Evolutionary conservation across 108 stramenopile genomes (phyloP), one percentile per base, ranked within the genome.

Genomic region (Asterionellopsis glacialis): DNA sequence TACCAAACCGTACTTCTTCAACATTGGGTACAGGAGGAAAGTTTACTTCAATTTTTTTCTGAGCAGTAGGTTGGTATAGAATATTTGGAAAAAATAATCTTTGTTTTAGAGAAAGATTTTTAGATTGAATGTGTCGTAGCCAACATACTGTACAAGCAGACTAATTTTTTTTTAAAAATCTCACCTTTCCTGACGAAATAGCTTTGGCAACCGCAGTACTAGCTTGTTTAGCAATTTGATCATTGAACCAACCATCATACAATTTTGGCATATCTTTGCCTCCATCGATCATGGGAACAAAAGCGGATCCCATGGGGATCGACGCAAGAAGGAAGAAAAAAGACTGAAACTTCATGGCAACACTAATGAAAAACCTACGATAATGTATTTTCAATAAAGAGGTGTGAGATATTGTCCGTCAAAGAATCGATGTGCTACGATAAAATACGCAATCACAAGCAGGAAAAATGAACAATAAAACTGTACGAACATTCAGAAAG

Each of bases 1-100:
- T 93, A 19, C 87, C 85, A 68, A 85, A 85, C 57, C 72, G n/a
- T 7, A 79, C 88, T 66, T 89, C 88, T 45, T 91, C 90, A 4
- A 91, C 76, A 61, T 91, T 91, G 1, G 90, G 90, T 9, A 48
- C 81, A 0, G 90, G 75, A 22, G 90, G 90, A 51, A 91, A 85
- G 24, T 91, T 72, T 21, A 91, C 82, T 45, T 91, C 86, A 40
- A 91, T 88, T 48, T 88, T 87, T 22, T 49, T 72, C 51, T 67
- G 45, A 50, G n/a, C 33, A 41, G 10, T n/a, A 26, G 5, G 1
- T 16, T 19, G 47, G 9, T n/a, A n/a, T n/a, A n/a, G n/a, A n/a
- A n/a, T n/a, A n/a, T n/a, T n/a, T n/a, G n/a, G n/a, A n/a, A n/a
- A n/a, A n/a, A n/a, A n/a, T n/a, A n/a, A n/a, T n/a, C n/a, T n/a